Percentiles rank a stretch among this genome's conserved stretches.
phyloP scores from a whole-genome alignment of 306 rosid genomes.

The Carpinus viminea region DNA sequence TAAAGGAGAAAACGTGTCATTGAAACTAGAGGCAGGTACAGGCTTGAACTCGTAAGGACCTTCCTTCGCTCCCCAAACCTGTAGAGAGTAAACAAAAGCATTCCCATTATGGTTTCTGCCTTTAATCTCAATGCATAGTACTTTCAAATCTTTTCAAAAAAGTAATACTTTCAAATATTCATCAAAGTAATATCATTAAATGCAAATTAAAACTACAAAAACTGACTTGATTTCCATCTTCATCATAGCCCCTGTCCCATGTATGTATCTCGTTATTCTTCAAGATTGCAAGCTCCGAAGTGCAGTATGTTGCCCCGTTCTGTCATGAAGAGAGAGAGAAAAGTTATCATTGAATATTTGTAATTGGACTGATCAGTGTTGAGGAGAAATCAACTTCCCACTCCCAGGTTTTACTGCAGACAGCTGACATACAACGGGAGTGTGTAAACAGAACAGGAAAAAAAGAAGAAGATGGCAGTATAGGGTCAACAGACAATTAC shows the following conservation, averaged over 20 bases:
- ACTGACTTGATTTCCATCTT: constrained; percentile 82
- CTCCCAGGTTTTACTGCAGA: not conserved
- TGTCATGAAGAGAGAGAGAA: constrained; percentile 29
- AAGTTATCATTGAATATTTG: not conserved
- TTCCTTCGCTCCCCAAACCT: constrained; percentile 95
- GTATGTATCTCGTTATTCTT: constrained; percentile 89
- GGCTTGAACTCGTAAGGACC: constrained; percentile 90
- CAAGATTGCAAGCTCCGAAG: constrained; percentile 78
- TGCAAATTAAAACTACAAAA: constrained; percentile 8
- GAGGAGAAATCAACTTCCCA: not conserved
- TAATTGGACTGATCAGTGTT: not conserved
- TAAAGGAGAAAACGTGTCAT: constrained; percentile 60
- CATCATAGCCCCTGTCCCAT: constrained; percentile 94
- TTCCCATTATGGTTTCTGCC: constrained; percentile 1
- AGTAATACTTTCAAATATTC: constrained; percentile 1
- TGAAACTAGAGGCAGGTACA: constrained; percentile 61
- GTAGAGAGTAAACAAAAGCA: constrained; percentile 28
- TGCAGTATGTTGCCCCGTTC: constrained; percentile 88
- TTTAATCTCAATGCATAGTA: constrained; percentile 10
- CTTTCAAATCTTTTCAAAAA: too few species aligned
- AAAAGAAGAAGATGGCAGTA: not conserved
- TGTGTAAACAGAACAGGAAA: not conserved
- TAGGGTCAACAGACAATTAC: constrained; percentile 47
- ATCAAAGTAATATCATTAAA: constrained; percentile 9
- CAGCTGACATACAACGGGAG: not conserved